Conservation (phyloP, 2,329 filamentous ascomycete species). For the Penicillium verrucosum region DNA sequence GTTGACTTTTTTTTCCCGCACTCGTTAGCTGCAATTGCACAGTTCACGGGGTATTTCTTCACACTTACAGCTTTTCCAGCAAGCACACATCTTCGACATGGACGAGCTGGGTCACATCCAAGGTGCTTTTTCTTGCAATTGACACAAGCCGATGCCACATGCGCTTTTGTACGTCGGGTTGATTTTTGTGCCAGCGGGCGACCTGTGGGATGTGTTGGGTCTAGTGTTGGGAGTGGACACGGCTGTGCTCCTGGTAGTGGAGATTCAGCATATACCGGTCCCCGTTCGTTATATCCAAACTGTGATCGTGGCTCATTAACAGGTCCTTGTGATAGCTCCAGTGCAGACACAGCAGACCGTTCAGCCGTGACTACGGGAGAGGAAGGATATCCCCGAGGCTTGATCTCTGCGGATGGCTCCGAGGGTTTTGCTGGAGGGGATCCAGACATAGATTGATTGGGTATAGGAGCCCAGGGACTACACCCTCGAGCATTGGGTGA, state of each 20-base stretch:
- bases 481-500: constrained; percentile 39
- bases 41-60: not conserved
- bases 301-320: constrained; percentile 21
- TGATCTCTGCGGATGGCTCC: constrained; percentile 37
- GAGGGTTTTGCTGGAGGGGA: constrained; percentile 39
- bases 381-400: constrained; percentile 29
- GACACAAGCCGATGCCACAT: constrained; percentile 49
- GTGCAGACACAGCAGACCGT: constrained; percentile 7
- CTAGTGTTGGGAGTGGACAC: constrained; percentile 27
- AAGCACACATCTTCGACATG: constrained; percentile 46
- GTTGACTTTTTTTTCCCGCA: constrained; percentile 33
- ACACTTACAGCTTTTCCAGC: constrained; percentile 46
- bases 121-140: constrained; percentile 51
- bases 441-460: constrained; percentile 45
- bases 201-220: constrained; percentile 20
- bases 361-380: constrained; percentile 19
- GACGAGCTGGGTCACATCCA: constrained; percentile 45
- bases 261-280: constrained; percentile 10
- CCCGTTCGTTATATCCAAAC: constrained; percentile 20
- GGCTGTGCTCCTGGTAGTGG: constrained; percentile 18
- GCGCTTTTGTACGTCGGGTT: constrained; percentile 46
- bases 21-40: not conserved
- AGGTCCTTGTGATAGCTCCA: constrained; percentile 16
- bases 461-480: constrained; percentile 39
- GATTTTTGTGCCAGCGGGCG: constrained; percentile 37